Evolutionary conservation across 352 stramenopile species (phyloP), one percentile per base, ranked within the genome.

Genomic region (Thraustochytrium striatum): DNA sequence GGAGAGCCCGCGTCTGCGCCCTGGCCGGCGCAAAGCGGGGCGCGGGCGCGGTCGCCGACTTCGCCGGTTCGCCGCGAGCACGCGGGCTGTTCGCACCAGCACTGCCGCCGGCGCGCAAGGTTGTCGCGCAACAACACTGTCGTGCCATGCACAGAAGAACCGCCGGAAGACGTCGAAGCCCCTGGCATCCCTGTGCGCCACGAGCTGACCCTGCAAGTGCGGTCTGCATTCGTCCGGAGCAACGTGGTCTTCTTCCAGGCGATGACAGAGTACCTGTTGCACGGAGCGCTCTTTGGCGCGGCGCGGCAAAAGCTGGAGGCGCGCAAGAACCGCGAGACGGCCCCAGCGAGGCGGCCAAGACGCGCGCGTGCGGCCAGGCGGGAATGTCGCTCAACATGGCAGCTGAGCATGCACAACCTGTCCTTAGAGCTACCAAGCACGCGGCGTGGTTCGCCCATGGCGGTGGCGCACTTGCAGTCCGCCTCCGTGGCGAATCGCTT

Each of bases 241-340:
- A 75, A 75, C 47, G 65, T 75, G 25, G 41, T 61, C 35, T 75
- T 75, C 25, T 28, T 61, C 19, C 65, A 75, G 32, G 65, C 65
- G 8, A 16, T 68, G 7, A 28, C 50, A 3, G 65, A 75, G 11
- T 75, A 75, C 50, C 30, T 75, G 13, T 58, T 55, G 32, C 30
- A 75, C 8, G 65, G 65, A 9, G 52, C 65, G 1, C 44, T 75
- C 5, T 21, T 61, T 21, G 41, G 65, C 30, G 9, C 33, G 3
- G 65, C 43, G 25, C 30, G 52, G n/a, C 65, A 75, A 52, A 50
- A 70, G 2, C 59, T 52, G 2, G 59, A 70, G 59, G 13, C 35
- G 7, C 25, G 35, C 59, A 21, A 36, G 32, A 36, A 28, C n/a
- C n/a, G n/a, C n/a, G n/a, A n/a, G n/a, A n/a, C n/a, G n/a, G n/a